Conservation (phyloP, 805 yeast species). For the Hanseniaspora guilliermondii region DNA sequence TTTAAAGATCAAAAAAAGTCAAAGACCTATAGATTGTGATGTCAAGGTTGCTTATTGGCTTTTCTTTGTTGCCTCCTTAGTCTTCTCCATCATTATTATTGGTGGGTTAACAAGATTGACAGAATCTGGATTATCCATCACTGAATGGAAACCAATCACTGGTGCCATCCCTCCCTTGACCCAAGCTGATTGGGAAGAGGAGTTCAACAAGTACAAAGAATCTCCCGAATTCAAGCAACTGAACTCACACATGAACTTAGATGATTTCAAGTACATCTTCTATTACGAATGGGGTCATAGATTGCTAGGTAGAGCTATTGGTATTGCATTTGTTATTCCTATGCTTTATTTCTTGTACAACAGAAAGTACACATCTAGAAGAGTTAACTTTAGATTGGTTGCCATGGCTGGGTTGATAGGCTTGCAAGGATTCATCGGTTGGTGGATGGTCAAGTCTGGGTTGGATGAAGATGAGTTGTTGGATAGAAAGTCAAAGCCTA, state of each 20-base stretch:
- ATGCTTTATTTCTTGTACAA: constrained; percentile 62
- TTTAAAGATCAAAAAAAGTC: constrained; percentile 16
- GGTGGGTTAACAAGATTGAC: constrained; percentile 94
- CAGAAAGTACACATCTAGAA: constrained; percentile 50
- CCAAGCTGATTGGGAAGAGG: constrained; percentile 72
- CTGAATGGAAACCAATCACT: constrained; percentile 97
- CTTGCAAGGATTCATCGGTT: constrained; percentile 89
- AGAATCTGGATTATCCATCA: constrained; percentile 88
- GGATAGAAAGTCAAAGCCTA: constrained; percentile 83
- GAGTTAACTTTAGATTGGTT: constrained; percentile 53
- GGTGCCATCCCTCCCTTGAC: constrained; percentile 84
- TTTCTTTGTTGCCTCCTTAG: constrained; percentile 72
- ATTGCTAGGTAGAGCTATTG: constrained; percentile 82
- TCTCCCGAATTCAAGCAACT: constrained; percentile 87
- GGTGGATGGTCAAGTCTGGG: constrained; percentile 99
- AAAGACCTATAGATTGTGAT: constrained; percentile 32
- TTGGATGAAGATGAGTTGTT: constrained; percentile 65
- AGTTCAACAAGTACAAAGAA: constrained; percentile 64
- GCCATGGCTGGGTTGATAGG: constrained; percentile 72
- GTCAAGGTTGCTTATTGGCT: constrained; percentile 76
- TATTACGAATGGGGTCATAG: constrained; percentile 98
- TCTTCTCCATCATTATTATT: constrained; percentile 88
- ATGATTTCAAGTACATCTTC: constrained; percentile 88
- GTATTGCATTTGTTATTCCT: constrained; percentile 70
- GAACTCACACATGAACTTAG: constrained; percentile 69